Conservation (phyloP, 305 asterid genomes). For the Fraxinus floribunda region DNA sequence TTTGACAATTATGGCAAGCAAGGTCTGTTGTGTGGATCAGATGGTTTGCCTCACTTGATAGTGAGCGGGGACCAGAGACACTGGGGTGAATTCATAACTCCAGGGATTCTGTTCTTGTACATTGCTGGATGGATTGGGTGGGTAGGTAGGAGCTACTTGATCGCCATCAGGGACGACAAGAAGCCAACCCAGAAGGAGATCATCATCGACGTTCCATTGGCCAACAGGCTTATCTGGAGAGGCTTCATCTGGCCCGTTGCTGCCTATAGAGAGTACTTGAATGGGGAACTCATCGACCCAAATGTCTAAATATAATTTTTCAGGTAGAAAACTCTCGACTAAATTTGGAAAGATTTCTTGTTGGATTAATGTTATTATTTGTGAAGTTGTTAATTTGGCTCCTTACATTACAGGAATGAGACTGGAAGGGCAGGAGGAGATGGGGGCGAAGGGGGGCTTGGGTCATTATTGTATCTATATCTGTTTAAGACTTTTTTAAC, state of each 20-base stretch:
- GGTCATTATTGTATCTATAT: constrained; percentile 37
- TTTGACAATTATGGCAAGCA: constrained; percentile 81
- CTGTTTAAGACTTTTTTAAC: constrained; percentile 8
- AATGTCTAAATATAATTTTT: constrained; percentile 40
- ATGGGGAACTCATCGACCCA: constrained; percentile 84
- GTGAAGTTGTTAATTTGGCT: background rate
- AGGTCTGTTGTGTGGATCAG: constrained; percentile 88
- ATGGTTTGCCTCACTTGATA: constrained; percentile 90
- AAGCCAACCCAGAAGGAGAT: constrained; percentile 88
- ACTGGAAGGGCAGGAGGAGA: constrained; percentile 5
- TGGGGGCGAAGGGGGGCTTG: constrained; percentile 17
- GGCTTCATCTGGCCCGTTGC: constrained; percentile 98
- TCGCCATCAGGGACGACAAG: constrained; percentile 87
- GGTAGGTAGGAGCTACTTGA: constrained; percentile 94
- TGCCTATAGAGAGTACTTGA: constrained; percentile 84
- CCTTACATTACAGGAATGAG: constrained; percentile 11
- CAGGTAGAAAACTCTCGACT: constrained; percentile 9
- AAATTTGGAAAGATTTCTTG: background rate
- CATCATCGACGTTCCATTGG: constrained; percentile 91
- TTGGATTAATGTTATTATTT: background rate
- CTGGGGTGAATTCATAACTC: constrained; percentile 98
- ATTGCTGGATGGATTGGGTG: constrained; percentile 99
- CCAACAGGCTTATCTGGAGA: constrained; percentile 72
- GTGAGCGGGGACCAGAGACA: constrained; percentile 97
- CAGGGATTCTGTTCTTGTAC: constrained; percentile 85